phyloP scores from a whole-genome alignment of 805 yeast genomes.

The Saturnispora galanensis region DNA sequence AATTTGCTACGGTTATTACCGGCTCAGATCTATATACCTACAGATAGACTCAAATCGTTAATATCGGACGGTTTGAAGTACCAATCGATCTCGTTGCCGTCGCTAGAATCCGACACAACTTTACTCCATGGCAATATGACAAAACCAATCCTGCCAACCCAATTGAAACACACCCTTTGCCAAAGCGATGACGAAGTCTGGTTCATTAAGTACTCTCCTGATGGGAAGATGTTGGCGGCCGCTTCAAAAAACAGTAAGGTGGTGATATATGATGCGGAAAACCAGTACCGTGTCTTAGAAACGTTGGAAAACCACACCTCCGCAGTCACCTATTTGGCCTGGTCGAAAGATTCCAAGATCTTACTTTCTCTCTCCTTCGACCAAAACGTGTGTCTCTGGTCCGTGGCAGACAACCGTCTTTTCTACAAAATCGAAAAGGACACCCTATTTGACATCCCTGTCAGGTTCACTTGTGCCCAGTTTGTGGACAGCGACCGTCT shows the following conservation, averaged over 20 bases:
- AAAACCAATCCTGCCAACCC: constrained; percentile 30
- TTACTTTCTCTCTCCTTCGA: constrained; percentile 68
- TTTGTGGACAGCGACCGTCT: constrained; percentile 8
- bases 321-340: constrained; percentile 55
- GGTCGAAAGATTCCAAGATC: constrained; percentile 65
- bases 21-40: constrained; percentile 35
- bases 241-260: constrained; percentile 62
- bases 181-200: constrained; percentile 72
- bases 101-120: constrained; percentile 17
- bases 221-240: constrained; percentile 68
- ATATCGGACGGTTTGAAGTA: constrained; percentile 41
- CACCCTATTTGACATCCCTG: constrained; percentile 5
- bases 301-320: constrained; percentile 37
- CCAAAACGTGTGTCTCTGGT: constrained; percentile 45
- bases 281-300: constrained; percentile 32
- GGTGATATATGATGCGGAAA: constrained; percentile 53
- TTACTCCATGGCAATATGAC: neutral
- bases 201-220: constrained; percentile 69
- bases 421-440: constrained; percentile 5
- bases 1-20: constrained; percentile 38
- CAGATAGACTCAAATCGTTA: constrained; percentile 42
- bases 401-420: constrained; percentile 7
- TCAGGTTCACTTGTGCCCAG: constrained; percentile 11
- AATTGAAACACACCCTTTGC: constrained; percentile 34
- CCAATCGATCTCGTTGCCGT: constrained; percentile 28